Evolutionary conservation across 129 eudicot genomes (phyloP).

Genomic region (Arctium lappa): DNA sequence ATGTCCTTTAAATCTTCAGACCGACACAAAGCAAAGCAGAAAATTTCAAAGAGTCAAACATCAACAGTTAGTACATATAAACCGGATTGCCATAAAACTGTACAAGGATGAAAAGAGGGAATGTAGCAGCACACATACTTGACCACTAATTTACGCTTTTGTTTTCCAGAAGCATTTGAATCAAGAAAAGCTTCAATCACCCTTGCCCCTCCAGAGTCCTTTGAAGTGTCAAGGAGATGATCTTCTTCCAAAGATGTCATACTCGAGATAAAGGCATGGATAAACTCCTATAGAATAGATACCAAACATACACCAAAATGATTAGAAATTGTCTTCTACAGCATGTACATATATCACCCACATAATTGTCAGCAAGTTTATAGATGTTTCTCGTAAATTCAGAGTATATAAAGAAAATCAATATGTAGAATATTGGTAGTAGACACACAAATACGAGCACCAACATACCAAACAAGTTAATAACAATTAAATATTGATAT

Average conservation of each 20-base stretch:
- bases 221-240: conserved; percentile 56
- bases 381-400: too few relatives aligned
- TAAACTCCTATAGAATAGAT: conserved; percentile 58
- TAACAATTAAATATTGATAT: too few relatives aligned
- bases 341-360: neutral
- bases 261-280: conserved; percentile 71
- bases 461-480: too few relatives aligned
- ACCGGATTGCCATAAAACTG: neutral
- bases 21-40: neutral
- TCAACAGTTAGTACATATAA: neutral
- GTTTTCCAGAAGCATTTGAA: conserved; percentile 74
- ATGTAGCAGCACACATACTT: conserved; percentile 50
- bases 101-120: neutral
- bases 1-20: conserved; percentile 77
- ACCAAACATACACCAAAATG: neutral
- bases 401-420: too few relatives aligned
- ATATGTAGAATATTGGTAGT: too few relatives aligned
- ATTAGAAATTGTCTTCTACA: neutral
- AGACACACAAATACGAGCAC: too few relatives aligned
- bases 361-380: too few relatives aligned
- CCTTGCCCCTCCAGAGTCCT: conserved; percentile 89
- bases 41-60: neutral
- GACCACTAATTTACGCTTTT: conserved; percentile 69
- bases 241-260: conserved; percentile 75
- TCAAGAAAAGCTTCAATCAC: conserved; percentile 89